Evolutionary conservation across 78 protist genomes (phyloP).

Genomic region (Dictyostelium citrinum): DNA sequence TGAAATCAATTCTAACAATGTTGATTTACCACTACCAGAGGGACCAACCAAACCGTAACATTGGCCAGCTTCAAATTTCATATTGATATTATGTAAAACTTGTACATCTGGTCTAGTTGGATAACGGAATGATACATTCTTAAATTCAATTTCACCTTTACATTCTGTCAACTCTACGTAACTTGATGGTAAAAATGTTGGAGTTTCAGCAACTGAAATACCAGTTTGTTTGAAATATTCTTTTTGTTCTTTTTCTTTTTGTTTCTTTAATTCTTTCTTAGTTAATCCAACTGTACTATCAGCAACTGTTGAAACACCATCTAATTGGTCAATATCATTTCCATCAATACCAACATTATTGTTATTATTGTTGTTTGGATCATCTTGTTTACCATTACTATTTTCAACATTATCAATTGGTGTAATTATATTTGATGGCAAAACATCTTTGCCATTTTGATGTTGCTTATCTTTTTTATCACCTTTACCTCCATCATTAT

Average conservation of each 20-base stretch:
- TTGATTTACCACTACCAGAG: constrained; percentile 92
- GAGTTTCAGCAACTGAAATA: constrained; percentile 24
- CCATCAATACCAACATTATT: background rate
- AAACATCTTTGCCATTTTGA: background rate
- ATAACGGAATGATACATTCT: constrained; percentile 82
- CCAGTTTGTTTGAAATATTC: constrained; percentile 13
- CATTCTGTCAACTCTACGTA: constrained; percentile 9
- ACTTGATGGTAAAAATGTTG: background rate
- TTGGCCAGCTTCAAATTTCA: constrained; percentile 80
- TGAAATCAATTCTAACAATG: constrained; percentile 70
- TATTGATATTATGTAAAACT: constrained; percentile 79
- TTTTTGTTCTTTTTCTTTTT: constrained; percentile 35
- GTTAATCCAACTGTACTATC: background rate
- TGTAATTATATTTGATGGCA: background rate
- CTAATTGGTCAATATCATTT: background rate
- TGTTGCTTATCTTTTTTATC: background rate
- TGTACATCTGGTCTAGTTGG: constrained; percentile 76
- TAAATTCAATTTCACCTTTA: constrained; percentile 77
- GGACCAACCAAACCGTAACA: constrained; percentile 91
- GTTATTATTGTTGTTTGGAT: constrained; percentile 11
- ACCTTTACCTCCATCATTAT: background rate
- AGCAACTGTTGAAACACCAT: background rate
- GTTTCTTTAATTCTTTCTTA: constrained; percentile 31
- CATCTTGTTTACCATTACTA: background rate
- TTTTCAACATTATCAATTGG: background rate